Evolutionary conservation across 257 asterid genomes (phyloP).

Genomic region (Solanum microdontum): DNA sequence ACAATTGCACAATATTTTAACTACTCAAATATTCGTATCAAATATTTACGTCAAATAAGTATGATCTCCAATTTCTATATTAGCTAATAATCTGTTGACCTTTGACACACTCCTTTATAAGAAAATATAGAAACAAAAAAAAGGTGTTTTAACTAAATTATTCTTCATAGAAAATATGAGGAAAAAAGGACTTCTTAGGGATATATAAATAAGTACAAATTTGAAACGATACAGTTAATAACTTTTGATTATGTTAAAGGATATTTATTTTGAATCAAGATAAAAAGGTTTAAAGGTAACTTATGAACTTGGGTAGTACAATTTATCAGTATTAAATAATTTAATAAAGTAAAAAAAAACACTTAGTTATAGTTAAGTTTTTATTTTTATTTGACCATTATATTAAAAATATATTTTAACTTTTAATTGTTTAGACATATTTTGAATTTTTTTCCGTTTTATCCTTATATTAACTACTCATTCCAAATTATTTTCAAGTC

Average conservation of each 20-base stretch:
- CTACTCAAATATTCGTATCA: too few relatives aligned
- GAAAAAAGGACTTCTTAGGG: neutral
- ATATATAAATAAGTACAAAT: neutral
- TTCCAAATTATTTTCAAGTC: too few relatives aligned
- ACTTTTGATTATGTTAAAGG: neutral
- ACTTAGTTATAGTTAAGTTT: neutral
- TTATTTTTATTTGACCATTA: too few relatives aligned
- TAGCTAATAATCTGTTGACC: neutral
- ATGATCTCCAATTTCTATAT: neutral
- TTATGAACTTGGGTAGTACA: neutral
- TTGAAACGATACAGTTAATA: neutral
- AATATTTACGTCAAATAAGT: too few relatives aligned
- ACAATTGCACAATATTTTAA: neutral
- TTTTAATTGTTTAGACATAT: neutral
- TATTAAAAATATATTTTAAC: too few relatives aligned
- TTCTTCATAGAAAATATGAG: neutral
- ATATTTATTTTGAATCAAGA: neutral
- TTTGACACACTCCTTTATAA: neutral
- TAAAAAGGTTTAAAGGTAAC: neutral
- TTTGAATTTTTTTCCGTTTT: accelerated
- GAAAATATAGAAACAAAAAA: neutral
- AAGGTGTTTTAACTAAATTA: neutral
- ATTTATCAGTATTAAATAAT: neutral
- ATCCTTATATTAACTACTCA: too few relatives aligned
- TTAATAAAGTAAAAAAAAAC: too few relatives aligned